Evolutionary conservation across 192 early-diverging fungal species (phyloP).

Genomic region (Coemansia nantahalensis): DNA sequence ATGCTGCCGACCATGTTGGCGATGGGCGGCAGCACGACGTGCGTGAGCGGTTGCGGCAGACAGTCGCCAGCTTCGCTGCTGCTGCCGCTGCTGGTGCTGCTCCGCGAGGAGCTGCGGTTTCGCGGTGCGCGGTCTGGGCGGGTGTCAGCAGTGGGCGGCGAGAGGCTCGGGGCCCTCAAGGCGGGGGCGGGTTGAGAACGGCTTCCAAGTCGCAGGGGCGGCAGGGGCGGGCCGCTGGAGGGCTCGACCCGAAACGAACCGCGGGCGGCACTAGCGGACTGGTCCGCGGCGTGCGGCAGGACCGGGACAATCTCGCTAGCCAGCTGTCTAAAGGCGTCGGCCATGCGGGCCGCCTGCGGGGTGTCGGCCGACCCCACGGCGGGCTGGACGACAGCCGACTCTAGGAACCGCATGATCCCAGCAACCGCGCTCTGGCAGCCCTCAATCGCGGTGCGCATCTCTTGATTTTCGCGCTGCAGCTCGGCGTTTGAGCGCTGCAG

Average conservation of each 20-base stretch:
- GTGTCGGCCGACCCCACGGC: not conserved
- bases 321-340: slow-evolving; percentile 30
- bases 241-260: slow-evolving; percentile 16
- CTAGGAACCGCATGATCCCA: slow-evolving; percentile 41
- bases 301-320: slow-evolving; percentile 27
- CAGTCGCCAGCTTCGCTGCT: slow-evolving; percentile 14
- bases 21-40: slow-evolving; percentile 29
- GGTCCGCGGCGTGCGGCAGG: not conserved
- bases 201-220: slow-evolving; percentile 40
- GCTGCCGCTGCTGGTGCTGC: slow-evolving; percentile 1
- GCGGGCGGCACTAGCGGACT: not conserved
- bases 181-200: slow-evolving; percentile 23
- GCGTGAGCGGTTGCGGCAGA: slow-evolving; percentile 1
- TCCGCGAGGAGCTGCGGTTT: slow-evolving; percentile 8
- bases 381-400: slow-evolving; percentile 36
- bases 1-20: slow-evolving; percentile 21
- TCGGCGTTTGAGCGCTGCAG: slow-evolving; percentile 31
- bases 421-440: slow-evolving; percentile 35
- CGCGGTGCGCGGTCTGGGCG: not conserved
- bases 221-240: slow-evolving; percentile 6
- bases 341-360: slow-evolving; percentile 3
- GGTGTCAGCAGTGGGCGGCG: slow-evolving; percentile 15
- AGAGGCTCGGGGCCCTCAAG: slow-evolving; percentile 31
- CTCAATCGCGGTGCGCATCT: slow-evolving; percentile 28
- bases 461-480: slow-evolving; percentile 41